phyloP scores from a whole-genome alignment of 2,329 filamentous ascomycete species.

The Aspergillus transmontanensis region DNA sequence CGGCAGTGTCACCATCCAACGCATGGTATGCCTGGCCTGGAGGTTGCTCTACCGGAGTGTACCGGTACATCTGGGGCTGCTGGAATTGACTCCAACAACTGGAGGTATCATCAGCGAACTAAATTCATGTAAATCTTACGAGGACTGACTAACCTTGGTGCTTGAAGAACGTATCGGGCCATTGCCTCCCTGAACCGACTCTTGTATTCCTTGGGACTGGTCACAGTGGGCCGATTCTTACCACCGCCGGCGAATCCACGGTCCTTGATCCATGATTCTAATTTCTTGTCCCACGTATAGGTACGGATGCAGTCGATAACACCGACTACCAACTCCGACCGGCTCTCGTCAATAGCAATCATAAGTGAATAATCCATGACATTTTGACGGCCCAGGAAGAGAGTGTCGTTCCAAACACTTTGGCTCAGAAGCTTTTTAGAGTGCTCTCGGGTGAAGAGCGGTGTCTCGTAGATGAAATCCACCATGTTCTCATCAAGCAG shows the following conservation, averaged over 20 bases:
- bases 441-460: constrained; percentile 91
- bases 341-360: constrained; percentile 91
- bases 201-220: constrained; percentile 96
- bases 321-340: constrained; percentile 90
- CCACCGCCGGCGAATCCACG: constrained; percentile 81
- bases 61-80: constrained; percentile 31
- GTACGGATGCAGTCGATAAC: constrained; percentile 99
- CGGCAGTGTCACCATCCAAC: constrained; percentile 24
- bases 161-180: constrained; percentile 72
- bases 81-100: constrained; percentile 53
- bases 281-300: constrained; percentile 99
- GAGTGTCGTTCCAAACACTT: constrained; percentile 95
- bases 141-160: constrained; percentile 42
- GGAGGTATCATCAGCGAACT: constrained; percentile 2
- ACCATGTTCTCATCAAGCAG: constrained; percentile 98
- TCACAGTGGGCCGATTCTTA: constrained; percentile 86
- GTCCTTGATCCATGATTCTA: constrained; percentile 99
- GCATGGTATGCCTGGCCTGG: constrained; percentile 11
- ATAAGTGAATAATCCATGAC: constrained; percentile 99
- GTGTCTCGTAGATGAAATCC: constrained; percentile 97
- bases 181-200: constrained; percentile 94
- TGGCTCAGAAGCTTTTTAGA: constrained; percentile 90
- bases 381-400: constrained; percentile 91
- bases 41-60: constrained; percentile 32
- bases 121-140: not conserved